A percentile compares a stretch with the other conserved stretches of the same genome.
These are phyloP conservation scores for Moringa oleifera DNA, from an alignment of 345 rosid species.

Conservation along the genomic window DNA sequence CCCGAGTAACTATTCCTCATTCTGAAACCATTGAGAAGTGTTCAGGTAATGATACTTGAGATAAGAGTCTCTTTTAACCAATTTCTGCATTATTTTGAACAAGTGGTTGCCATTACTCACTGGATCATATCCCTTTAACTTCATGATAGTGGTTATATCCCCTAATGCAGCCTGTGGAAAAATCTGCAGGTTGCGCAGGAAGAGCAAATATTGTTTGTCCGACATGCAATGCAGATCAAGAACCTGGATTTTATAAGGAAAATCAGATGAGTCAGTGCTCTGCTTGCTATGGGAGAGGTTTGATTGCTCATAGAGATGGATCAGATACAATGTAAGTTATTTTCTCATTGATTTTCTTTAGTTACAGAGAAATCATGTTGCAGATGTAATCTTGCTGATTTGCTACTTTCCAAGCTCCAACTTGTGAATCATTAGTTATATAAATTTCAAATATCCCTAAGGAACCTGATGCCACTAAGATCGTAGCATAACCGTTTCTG, in stretches of 20 bases:
- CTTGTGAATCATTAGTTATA: background rate
- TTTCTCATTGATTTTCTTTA: conserved; percentile 6
- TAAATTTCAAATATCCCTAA: background rate
- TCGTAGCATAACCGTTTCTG: background rate
- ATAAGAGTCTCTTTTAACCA: background rate
- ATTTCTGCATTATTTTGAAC: no score
- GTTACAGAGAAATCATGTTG: background rate
- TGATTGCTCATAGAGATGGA: conserved; percentile 90
- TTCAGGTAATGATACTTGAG: conserved; percentile 36
- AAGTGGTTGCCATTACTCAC: background rate
- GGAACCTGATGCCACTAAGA: background rate
- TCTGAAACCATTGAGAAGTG: conserved; percentile 79
- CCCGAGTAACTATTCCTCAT: conserved; percentile 48
- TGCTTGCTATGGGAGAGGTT: conserved; percentile 81
- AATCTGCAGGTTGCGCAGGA: conserved; percentile 62
- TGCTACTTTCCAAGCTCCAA: background rate
- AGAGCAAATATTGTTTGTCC: conserved; percentile 64
- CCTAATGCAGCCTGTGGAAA: conserved; percentile 12
- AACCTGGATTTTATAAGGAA: conserved; percentile 73
- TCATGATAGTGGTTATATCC: background rate
- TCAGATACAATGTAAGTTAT: conserved; percentile 74
- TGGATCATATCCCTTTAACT: background rate
- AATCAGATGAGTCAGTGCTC: conserved; percentile 65
- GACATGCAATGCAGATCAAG: conserved; percentile 69
- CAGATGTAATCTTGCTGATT: background rate